Conservation (phyloP, 768 basidiomycete species). For the Pulveroboletus sp. region DNA sequence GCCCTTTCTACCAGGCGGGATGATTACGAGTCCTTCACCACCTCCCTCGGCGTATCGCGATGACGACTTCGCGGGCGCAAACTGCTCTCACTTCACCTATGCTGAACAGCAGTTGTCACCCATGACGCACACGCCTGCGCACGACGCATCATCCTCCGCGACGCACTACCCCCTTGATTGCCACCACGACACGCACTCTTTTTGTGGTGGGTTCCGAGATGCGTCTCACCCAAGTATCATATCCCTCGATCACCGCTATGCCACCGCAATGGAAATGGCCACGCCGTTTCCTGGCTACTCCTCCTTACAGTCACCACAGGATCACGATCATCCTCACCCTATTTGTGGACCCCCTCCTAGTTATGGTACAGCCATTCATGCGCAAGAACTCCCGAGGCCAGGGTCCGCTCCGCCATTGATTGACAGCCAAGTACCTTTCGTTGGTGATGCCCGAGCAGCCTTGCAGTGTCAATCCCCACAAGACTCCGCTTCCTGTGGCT, state of each 20-base stretch:
- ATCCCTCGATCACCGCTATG: constrained; percentile 24
- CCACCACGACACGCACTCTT: constrained; percentile 17
- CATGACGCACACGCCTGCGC: constrained; percentile 15
- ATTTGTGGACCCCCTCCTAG: constrained; percentile 25
- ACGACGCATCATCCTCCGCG: constrained; percentile 10
- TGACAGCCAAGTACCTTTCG: constrained; percentile 26
- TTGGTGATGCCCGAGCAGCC: constrained; percentile 26
- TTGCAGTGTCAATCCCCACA: constrained; percentile 18
- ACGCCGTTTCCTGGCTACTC: constrained; percentile 30
- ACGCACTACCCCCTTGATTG: constrained; percentile 14
- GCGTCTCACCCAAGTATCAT: constrained; percentile 15
- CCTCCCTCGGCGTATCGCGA: constrained; percentile 22
- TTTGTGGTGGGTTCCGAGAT: constrained; percentile 17
- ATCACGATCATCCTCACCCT: too few species aligned
- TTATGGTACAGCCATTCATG: constrained; percentile 24
- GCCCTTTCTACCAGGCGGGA: constrained; percentile 11
- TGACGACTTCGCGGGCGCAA: constrained; percentile 17
- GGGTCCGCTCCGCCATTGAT: constrained; percentile 31
- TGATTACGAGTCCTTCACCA: constrained; percentile 22
- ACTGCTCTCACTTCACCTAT: constrained; percentile 15
- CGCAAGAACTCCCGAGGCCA: constrained; percentile 23
- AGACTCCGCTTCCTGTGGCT: constrained; percentile 12
- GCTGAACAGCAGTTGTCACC: constrained; percentile 9
- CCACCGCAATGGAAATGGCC: constrained; percentile 17
- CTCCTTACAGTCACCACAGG: constrained; percentile 30